Evolutionary conservation across 768 basidiomycete genomes (phyloP).

Genomic region (Mrakia gelida): DNA sequence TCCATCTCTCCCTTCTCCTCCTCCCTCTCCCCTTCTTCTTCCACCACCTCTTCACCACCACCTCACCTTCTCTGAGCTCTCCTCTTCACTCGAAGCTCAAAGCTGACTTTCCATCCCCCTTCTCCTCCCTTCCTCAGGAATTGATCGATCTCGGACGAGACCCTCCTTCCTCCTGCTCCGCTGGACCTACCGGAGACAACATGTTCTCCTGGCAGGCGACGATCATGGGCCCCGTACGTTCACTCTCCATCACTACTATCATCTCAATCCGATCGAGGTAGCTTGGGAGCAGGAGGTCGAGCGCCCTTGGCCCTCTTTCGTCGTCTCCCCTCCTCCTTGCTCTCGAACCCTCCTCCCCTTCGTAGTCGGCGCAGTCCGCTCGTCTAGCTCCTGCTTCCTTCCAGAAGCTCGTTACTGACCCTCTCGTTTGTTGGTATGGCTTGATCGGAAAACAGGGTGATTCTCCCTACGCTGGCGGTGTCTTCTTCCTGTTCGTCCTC

Average conservation of each 20-base stretch:
- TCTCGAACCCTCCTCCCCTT: not conserved
- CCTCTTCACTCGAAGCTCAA: not conserved
- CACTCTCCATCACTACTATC: not conserved
- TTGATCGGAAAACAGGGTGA: constrained; percentile 61
- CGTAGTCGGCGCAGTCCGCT: not conserved
- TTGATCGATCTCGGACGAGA: constrained; percentile 98
- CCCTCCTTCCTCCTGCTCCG: constrained; percentile 98
- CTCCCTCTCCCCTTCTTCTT: not conserved
- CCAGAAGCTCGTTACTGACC: constrained; percentile 34
- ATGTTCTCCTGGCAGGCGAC: constrained; percentile 75
- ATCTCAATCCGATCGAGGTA: not conserved
- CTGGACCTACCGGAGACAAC: constrained; percentile 95
- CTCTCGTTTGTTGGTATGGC: not conserved
- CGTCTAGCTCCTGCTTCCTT: not conserved
- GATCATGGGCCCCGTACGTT: constrained; percentile 33
- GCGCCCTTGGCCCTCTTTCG: not conserved
- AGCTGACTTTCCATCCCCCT: not conserved
- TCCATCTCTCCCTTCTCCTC: constrained; percentile 5
- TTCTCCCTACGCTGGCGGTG: constrained; percentile 96
- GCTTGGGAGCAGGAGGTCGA: not conserved
- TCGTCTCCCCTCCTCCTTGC: not conserved
- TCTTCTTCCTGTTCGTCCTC: constrained; percentile 68
- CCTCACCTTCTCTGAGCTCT: not conserved
- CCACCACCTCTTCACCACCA: not conserved
- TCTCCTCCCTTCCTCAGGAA: constrained; percentile 58